These are phyloP conservation scores for Mycena vulgaris DNA, from an alignment of 768 basidiomycete species.

Conservation along the genomic window DNA sequence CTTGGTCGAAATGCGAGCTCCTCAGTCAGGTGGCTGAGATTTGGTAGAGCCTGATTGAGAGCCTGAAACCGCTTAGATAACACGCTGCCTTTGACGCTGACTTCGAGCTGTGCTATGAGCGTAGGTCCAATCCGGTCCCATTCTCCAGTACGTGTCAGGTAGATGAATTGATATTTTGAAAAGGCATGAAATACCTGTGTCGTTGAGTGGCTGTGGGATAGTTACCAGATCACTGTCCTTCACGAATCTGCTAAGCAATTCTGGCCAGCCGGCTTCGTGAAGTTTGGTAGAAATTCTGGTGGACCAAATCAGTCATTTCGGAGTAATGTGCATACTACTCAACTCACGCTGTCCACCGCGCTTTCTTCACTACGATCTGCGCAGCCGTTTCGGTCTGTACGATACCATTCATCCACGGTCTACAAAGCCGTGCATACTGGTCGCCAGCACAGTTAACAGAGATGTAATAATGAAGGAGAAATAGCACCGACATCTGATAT, in stretches of 20 bases:
- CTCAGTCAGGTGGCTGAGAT: not conserved
- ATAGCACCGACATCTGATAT: conserved; percentile 11
- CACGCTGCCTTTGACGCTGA: not conserved
- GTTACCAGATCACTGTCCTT: not conserved
- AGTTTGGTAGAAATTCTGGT: conserved; percentile 22
- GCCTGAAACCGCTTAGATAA: not conserved
- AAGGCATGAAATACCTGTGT: conserved; percentile 9
- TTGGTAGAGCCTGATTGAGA: not conserved
- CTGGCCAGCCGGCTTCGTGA: conserved; percentile 10
- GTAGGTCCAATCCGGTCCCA: conserved; percentile 15
- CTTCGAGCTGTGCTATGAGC: not conserved
- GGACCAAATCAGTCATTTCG: not conserved
- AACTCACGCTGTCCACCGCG: conserved; percentile 18
- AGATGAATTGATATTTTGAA: not conserved
- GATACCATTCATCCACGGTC: conserved; percentile 8
- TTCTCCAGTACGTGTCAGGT: conserved; percentile 2
- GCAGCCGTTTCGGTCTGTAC: not conserved
- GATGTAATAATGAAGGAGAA: not conserved
- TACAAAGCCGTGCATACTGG: conserved; percentile 5
- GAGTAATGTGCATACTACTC: too few relatives aligned
- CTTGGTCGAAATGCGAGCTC: conserved; percentile 11
- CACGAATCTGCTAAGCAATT: not conserved
- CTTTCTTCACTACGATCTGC: not conserved
- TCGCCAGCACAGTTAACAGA: not conserved
- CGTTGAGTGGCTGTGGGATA: not conserved